Evolutionary conservation across 2,329 filamentous ascomycete species (phyloP).

Genomic region (Stagonosporopsis rhizophila): DNA sequence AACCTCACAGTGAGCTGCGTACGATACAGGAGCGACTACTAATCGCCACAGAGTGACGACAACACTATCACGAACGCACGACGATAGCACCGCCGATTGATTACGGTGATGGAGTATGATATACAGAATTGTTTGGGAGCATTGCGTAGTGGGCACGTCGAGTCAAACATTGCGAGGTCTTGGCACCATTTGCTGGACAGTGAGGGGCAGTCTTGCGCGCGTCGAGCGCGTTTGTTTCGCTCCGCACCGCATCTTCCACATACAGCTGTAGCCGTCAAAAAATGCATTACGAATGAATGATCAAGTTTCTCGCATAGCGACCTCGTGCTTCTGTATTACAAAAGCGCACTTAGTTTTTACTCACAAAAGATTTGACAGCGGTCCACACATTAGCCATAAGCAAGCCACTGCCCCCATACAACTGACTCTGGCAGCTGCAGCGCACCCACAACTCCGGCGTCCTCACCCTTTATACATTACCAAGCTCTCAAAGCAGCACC

Average conservation of each 20-base stretch:
- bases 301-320: neutral
- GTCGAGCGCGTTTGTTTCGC: constrained; percentile 17
- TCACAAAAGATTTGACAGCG: neutral
- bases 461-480: neutral
- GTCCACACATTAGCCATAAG: neutral
- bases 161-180: constrained; percentile 27
- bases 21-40: constrained; percentile 1
- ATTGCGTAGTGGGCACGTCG: constrained; percentile 35
- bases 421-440: neutral
- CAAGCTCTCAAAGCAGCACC: neutral
- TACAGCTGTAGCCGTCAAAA: constrained; percentile 25
- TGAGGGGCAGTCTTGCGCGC: constrained; percentile 25
- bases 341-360: neutral
- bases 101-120: constrained; percentile 17
- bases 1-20: neutral
- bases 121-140: constrained; percentile 27
- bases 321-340: neutral
- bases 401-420: neutral
- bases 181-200: constrained; percentile 32
- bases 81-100: constrained; percentile 21
- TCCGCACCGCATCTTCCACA: constrained; percentile 14
- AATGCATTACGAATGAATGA: constrained; percentile 18
- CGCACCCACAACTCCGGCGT: neutral
- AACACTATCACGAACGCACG: constrained; percentile 29
- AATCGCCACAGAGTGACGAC: constrained; percentile 23